Percentiles rank a stretch among this genome's conserved stretches.
Conservation (phyloP, 2,329 filamentous ascomycete species). For the Hawksworthiomyces lignivorus region DNA sequence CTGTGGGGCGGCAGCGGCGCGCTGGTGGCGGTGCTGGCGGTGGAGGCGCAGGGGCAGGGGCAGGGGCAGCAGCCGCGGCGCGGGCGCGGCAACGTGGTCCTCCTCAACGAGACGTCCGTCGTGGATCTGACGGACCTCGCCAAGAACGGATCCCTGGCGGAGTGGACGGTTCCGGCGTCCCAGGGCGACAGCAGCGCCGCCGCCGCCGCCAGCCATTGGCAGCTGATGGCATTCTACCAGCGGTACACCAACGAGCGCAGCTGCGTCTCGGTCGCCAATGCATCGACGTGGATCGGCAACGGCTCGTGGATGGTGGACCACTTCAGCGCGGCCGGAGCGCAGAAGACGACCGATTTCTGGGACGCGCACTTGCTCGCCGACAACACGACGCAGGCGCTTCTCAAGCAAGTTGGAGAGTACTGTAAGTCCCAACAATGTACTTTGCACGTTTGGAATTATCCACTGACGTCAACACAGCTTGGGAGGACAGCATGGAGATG, state of each 20-base stretch:
- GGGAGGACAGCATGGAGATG: conserved; percentile 23
- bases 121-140: conserved; percentile 14
- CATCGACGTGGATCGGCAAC: conserved; percentile 16
- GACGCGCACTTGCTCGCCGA: conserved; percentile 17
- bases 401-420: conserved; percentile 16
- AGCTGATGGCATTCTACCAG: conserved; percentile 17
- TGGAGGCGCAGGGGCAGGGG: conserved; percentile 1
- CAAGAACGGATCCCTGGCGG: not conserved
- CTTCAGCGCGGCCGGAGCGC: conserved; percentile 18
- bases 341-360: conserved; percentile 20
- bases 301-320: conserved; percentile 22
- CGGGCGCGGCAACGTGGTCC: not conserved
- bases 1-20: conserved; percentile 16
- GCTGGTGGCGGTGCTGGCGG: conserved; percentile 17
- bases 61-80: no score
- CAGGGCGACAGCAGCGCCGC: not conserved
- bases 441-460: no score
- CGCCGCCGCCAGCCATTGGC: conserved; percentile 7
- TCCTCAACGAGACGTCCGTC: conserved; percentile 1
- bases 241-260: conserved; percentile 17
- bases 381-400: conserved; percentile 8
- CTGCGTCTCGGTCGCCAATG: conserved; percentile 12
- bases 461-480: no score
- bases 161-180: conserved; percentile 12
- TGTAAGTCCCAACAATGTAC: no score